Base-by-base conservation (phyloP, 495 filamentous ascomycete species). In the Lasiosphaeria miniovina region DNA sequence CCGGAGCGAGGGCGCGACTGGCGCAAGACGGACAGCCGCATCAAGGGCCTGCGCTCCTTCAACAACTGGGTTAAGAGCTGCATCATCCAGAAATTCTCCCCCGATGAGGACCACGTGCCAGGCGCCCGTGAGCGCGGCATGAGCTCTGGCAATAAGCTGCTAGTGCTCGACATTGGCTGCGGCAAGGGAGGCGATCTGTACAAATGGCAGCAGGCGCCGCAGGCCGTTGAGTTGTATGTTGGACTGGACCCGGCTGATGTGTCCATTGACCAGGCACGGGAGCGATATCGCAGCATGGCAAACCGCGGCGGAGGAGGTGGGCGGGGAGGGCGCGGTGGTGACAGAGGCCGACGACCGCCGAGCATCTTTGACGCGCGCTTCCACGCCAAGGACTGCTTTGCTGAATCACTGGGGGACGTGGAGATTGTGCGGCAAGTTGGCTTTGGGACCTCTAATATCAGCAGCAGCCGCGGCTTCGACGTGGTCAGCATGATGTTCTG, bases 41-140 rank as follows among this genome's bases (percentile, higher is more conserved):
- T 98, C 79, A 96, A 94, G 74, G 94, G 94, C 0, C 77, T 98
- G 54, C 86, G 94, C 17, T 90, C 86, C 64, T 96, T 95, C 78
- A 98, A 98, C 75, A 98, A 98, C 70, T 98, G 94, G 94, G 83
- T 98, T 71, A 98, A 98, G 80, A 95, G 90, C 71, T 91, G 88
- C 12, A 82, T 96, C 58, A 97, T 98, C 63, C 92, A 97, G 69
- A 98, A 96, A 69, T 98, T 96, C 74, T 90, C 90, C 3, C 91
- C 90, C 0, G 86, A 87, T 53, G 92, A 96, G 71, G 84, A 88
- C 48, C 68, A 79, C 35, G 72, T 83, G 0, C 80, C 80, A 11
- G 78, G 76, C 7, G 74, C 80, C 9, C 77, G 75, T 57, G 84
- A 90, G 61, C 81, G 79, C 36, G 79, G 80, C 32, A 79, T 65